phyloP scores from a whole-genome alignment of 352 stramenopile genomes.

The Phytopythium cucurbitacearum region DNA sequence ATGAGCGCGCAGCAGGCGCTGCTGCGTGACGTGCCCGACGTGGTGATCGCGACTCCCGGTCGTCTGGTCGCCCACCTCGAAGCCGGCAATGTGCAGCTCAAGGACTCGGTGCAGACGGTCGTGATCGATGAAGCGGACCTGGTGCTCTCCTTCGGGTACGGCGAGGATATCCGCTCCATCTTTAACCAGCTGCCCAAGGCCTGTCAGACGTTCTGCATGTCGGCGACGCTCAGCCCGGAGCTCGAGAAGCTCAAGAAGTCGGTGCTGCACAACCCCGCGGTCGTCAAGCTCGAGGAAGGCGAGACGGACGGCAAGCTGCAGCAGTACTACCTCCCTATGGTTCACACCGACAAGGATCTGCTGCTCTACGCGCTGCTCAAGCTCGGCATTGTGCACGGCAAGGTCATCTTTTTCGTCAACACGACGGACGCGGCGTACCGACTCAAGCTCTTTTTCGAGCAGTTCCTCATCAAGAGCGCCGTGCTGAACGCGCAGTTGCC shows the following conservation, averaged over 20 bases:
- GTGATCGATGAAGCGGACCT: constrained; percentile 99
- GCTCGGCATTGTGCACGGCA: constrained; percentile 95
- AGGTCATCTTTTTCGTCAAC: constrained; percentile 99
- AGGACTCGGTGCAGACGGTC: constrained; percentile 92
- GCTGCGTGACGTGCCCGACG: constrained; percentile 84
- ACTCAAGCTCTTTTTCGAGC: constrained; percentile 99
- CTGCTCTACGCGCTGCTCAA: constrained; percentile 98
- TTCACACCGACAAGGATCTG: constrained; percentile 92
- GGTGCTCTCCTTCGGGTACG: constrained; percentile 96
- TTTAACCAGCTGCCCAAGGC: constrained; percentile 96
- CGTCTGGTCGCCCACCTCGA: constrained; percentile 91
- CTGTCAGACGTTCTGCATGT: constrained; percentile 98
- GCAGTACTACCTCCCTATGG: constrained; percentile 94
- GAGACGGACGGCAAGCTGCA: constrained; percentile 88
- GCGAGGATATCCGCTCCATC: constrained; percentile 91
- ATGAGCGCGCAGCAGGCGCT: constrained; percentile 87
- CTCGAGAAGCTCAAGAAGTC: constrained; percentile 96
- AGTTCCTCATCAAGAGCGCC: constrained; percentile 97
- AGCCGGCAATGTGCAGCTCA: constrained; percentile 73
- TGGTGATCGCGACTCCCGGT: constrained; percentile 93
- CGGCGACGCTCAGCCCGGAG: constrained; percentile 95
- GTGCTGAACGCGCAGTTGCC: constrained; percentile 99
- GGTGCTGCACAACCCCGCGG: constrained; percentile 95
- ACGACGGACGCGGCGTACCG: constrained; percentile 92
- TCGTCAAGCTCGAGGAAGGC: constrained; percentile 96